phyloP scores from a whole-genome alignment of 208 protist genomes.

The Leishmania martiniquensis region DNA sequence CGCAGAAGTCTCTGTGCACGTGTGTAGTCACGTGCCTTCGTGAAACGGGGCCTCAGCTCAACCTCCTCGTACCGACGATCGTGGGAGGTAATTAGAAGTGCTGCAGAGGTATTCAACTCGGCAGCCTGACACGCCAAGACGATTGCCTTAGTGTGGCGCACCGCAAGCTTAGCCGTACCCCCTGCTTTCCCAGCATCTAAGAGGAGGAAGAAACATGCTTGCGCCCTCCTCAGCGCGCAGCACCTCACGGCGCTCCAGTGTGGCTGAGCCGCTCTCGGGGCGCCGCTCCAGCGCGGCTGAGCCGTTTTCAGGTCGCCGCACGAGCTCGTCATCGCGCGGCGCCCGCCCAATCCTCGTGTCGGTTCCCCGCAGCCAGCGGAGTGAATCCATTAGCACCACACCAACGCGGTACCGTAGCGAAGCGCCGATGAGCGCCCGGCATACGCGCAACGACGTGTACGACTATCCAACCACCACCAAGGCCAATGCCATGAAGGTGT shows the following conservation, averaged over 20 bases:
- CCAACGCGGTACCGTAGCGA: constrained; percentile 17
- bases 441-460: not conserved
- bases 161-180: too few species aligned
- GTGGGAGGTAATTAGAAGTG: too few species aligned
- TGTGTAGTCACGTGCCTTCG: too few species aligned
- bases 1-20: too few species aligned
- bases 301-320: constrained; percentile 15
- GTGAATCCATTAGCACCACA: constrained; percentile 26
- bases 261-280: constrained; percentile 11
- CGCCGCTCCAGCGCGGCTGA: constrained; percentile 16
- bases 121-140: too few species aligned
- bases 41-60: too few species aligned
- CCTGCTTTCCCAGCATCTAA: too few species aligned
- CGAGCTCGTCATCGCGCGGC: constrained; percentile 1
- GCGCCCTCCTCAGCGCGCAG: constrained; percentile 23
- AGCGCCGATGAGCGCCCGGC: constrained; percentile 11
- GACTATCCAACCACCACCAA: not conserved
- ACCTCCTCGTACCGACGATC: too few species aligned
- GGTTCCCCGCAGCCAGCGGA: constrained; percentile 19
- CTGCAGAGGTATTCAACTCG: too few species aligned
- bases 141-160: too few species aligned
- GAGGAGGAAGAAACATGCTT: not conserved
- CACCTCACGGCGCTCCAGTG: constrained; percentile 14
- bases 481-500: constrained; percentile 83
- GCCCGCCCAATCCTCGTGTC: not conserved